Evolutionary conservation across 495 filamentous ascomycete genomes (phyloP).

Genomic region (Aspergillus leporis): DNA sequence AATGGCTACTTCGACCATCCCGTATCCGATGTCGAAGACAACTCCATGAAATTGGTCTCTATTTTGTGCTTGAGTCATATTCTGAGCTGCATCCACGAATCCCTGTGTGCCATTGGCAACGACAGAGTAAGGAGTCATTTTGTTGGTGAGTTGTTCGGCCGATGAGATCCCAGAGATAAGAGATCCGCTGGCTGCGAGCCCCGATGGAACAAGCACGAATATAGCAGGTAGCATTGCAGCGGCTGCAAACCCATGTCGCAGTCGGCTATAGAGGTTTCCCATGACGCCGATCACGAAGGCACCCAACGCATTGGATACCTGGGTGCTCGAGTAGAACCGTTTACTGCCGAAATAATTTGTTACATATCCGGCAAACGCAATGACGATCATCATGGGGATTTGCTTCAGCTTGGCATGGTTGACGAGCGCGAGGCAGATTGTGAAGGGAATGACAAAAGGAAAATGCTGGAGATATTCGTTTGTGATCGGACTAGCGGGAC

Average conservation of each 20-base stretch:
- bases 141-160: slow-evolving; percentile 73
- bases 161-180: slow-evolving; percentile 82
- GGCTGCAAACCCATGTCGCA: slow-evolving; percentile 83
- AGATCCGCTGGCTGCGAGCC: slow-evolving; percentile 80
- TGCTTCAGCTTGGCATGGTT: slow-evolving; percentile 92
- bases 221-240: slow-evolving; percentile 90
- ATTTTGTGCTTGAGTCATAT: slow-evolving; percentile 28
- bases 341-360: slow-evolving; percentile 78
- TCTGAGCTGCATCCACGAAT: slow-evolving; percentile 46
- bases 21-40: slow-evolving; percentile 81
- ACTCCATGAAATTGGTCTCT: slow-evolving; percentile 44
- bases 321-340: slow-evolving; percentile 72
- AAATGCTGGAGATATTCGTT: slow-evolving; percentile 53
- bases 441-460: slow-evolving; percentile 80
- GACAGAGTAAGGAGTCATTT: slow-evolving; percentile 45
- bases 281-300: slow-evolving; percentile 84
- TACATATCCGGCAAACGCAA: slow-evolving; percentile 82
- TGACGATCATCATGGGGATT: slow-evolving; percentile 79
- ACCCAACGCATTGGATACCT: slow-evolving; percentile 77
- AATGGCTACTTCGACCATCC: slow-evolving; percentile 89
- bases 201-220: slow-evolving; percentile 91
- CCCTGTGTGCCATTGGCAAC: slow-evolving; percentile 51
- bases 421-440: slow-evolving; percentile 77
- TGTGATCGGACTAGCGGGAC: slow-evolving; percentile 54
- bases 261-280: slow-evolving; percentile 83